Percentiles rank a stretch among this genome's conserved stretches.
Conservation (phyloP, 2,329 filamentous ascomycete species). For the Diaporthe sp. region DNA sequence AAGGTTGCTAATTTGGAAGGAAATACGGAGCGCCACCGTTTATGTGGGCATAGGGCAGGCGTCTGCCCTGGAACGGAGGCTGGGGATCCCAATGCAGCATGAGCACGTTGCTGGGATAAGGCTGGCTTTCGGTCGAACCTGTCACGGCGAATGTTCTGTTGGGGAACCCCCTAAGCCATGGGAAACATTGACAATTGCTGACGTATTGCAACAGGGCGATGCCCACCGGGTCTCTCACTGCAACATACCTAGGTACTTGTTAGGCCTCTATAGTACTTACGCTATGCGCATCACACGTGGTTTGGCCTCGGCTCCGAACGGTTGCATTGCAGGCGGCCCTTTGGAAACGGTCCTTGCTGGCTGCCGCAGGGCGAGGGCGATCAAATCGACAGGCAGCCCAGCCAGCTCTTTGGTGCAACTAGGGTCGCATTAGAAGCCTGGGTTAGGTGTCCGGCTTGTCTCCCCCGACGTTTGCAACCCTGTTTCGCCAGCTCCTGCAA, state of each 20-base stretch:
- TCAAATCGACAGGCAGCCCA: conserved; percentile 27
- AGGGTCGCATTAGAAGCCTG: conserved; percentile 31
- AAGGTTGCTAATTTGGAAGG: conserved; percentile 39
- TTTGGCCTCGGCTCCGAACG: conserved; percentile 24
- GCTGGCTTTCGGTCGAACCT: conserved; percentile 12
- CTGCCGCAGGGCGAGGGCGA: conserved; percentile 23
- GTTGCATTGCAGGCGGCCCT: conserved; percentile 38
- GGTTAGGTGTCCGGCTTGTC: conserved; percentile 37
- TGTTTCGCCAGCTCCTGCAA: conserved; percentile 25
- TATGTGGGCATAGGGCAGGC: conserved; percentile 20
- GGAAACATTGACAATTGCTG: conserved; percentile 12
- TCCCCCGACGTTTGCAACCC: conserved; percentile 33
- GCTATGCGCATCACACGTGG: conserved; percentile 36
- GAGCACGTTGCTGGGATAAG: conserved; percentile 23
- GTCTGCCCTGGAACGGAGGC: conserved; percentile 10
- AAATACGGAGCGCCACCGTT: conserved; percentile 29
- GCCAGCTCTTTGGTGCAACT: conserved; percentile 23
- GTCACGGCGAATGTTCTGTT: neutral
- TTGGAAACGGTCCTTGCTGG: conserved; percentile 26
- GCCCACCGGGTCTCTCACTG: conserved; percentile 3
- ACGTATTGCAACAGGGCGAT: conserved; percentile 14
- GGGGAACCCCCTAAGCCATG: neutral
- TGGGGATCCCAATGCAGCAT: conserved; percentile 25
- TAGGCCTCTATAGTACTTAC: conserved; percentile 5
- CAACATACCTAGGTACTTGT: neutral